A percentile compares a stretch with the other conserved stretches of the same genome.
phyloP scores from a whole-genome alignment of 2,329 filamentous ascomycete species.

The Pyricularia grisea region DNA sequence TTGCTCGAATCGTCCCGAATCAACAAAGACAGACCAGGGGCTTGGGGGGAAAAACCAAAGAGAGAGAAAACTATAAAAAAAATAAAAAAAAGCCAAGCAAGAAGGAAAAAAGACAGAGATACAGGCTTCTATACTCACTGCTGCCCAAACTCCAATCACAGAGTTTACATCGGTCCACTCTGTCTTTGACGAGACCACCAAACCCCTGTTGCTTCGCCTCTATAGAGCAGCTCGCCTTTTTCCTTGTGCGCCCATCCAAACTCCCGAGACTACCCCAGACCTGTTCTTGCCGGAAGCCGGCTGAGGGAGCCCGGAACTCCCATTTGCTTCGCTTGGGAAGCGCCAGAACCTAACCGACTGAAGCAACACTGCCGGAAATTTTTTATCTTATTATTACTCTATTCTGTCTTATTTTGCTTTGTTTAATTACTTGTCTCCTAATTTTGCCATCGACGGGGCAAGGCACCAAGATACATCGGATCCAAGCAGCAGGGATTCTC shows the following conservation, averaged over 20 bases:
- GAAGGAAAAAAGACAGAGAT: background rate
- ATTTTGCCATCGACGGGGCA: background rate
- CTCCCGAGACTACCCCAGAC: constrained; percentile 3
- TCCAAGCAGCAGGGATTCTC: background rate
- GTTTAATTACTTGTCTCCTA: background rate
- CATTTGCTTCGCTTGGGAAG: constrained; percentile 3
- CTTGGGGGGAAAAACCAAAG: background rate
- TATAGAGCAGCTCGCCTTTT: constrained; percentile 12
- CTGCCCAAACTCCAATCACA: background rate
- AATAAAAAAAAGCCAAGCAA: background rate
- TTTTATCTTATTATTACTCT: background rate
- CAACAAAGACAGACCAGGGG: background rate
- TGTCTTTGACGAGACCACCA: background rate
- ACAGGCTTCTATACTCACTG: background rate
- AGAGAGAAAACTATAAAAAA: background rate
- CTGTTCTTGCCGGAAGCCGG: constrained; percentile 1
- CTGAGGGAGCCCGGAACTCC: background rate
- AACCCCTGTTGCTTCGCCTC: constrained; percentile 4
- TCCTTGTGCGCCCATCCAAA: constrained; percentile 4
- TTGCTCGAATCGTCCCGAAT: background rate
- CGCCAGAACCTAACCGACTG: background rate
- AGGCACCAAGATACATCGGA: background rate
- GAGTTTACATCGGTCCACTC: background rate
- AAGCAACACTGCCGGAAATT: background rate
- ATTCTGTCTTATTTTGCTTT: background rate